phyloP scores from a whole-genome alignment of 176 grass and related monocot genomes.

The Leersia perrieri region DNA sequence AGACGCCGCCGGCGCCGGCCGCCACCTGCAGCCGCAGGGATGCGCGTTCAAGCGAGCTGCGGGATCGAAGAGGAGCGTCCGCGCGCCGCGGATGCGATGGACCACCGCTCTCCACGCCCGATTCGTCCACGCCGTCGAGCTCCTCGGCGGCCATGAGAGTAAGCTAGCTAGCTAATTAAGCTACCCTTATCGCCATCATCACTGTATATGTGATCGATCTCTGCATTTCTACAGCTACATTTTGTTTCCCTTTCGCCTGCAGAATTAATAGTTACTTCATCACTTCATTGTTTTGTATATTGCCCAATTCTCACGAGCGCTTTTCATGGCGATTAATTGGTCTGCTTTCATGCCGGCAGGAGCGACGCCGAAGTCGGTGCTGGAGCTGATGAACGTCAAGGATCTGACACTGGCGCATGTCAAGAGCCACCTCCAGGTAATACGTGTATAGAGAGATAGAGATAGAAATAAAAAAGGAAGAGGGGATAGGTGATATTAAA shows the following conservation, averaged over 20 bases:
- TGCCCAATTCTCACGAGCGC: conserved; percentile 30
- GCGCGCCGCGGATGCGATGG: conserved; percentile 95
- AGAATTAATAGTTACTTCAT: too few relatives aligned
- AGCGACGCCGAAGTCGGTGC: conserved; percentile 97
- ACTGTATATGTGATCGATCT: background rate
- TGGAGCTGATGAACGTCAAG: conserved; percentile 99
- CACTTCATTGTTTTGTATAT: background rate
- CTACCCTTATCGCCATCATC: background rate
- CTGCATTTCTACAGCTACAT: background rate
- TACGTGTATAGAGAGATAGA: background rate
- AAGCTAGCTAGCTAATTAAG: conserved; percentile 31
- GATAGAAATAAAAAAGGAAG: background rate
- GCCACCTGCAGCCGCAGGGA: conserved; percentile 32
- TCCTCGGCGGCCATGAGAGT: conserved; percentile 98
- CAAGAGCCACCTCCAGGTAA: conserved; percentile 99
- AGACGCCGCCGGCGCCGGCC: background rate
- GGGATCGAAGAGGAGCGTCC: conserved; percentile 63
- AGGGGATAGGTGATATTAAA: background rate
- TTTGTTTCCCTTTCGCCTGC: background rate
- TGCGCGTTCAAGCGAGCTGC: conserved; percentile 62
- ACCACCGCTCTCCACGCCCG: conserved; percentile 84
- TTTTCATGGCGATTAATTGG: background rate
- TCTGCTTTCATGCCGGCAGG: conserved; percentile 36
- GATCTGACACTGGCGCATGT: conserved; percentile 95
- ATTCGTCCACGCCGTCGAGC: conserved; percentile 93